Evolutionary conservation across 1,284 basidiomycete genomes (phyloP), one percentile per base, ranked within the genome.

Genomic region (Microstroma glucosiphilum): DNA sequence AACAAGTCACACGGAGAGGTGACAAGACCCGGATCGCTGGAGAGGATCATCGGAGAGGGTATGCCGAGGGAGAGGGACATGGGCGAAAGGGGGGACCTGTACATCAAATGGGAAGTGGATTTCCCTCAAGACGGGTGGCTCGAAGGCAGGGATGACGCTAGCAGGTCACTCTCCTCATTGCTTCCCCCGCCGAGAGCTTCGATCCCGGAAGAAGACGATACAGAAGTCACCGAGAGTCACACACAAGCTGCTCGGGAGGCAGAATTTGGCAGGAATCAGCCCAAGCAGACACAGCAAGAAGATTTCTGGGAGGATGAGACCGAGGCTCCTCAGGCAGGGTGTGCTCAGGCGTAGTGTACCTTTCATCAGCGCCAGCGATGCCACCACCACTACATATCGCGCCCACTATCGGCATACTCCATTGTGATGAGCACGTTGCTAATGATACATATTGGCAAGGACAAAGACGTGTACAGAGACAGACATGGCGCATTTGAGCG

Each of bases 61-160:
- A 75, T 77, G 76, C 71, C 69, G 40, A 65, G 69, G n/a, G 66
- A 69, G 41, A 57, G 58, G 17, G 71, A 70, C 40, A 69, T 66
- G 7, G 63, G 62, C 54, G 64, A 63, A 49, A 51, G 61, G 60
- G 75, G 75, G 6, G 75, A 77, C 51, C 59, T 77, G 0, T 77
- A 72, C 58, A 68, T 77, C 41, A 41, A 58, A 30, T 77, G 69
- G 69, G 69, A 75, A 59, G 66, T 77, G 40, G 75, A 76, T 41
- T 76, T 76, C 58, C 75, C 75, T 3, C 63, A 64, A 15, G 71
- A 76, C 37, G 69, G 60, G n/a, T 70, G 67, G 67, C 59, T 61
- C 51, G 21, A 54, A 13, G 51, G 51, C 8, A 17, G 51, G 25
- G 21, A 13, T 8, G 51, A 54, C 21, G 51, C 51, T 23, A 15